Evolutionary conservation across 371 early-diverging fungal genomes (phyloP), one percentile per base, ranked within the genome.

Genomic region (Nematocida ironsii): DNA sequence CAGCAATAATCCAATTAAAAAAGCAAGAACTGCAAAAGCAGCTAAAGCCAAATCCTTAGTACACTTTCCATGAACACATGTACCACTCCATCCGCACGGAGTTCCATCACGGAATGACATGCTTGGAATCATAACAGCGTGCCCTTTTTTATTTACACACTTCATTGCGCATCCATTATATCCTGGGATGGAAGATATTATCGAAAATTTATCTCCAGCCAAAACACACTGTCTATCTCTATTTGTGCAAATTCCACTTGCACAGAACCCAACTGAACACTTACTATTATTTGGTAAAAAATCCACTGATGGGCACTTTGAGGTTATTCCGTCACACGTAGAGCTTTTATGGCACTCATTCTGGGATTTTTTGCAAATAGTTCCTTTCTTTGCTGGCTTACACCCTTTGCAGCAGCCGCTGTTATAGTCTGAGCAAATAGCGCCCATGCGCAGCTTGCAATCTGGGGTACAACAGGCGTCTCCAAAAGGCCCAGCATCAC

Each of bases 401-500:
- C 80, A 78, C 40, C 56, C 44, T n/a, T 44, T 5, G 80, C 80
- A 78, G 80, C 80, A 78, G 16, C 27, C 57, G 57, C 67, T 78
- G 69, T 78, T 78, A 4, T 20, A 39, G 40, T 78, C 80, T 33
- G 80, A 78, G 71, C 80, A 78, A 5, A 42, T 11, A 9, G 80
- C 80, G 16, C 58, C 71, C 9, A 62, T 20, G n/a, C 70, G 52
- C 25, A 78, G 69, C 69, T 69, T 78, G 72, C 80, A 78, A 3
- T 57, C 60, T 4, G 80, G 80, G 13, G 80, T 78, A 62, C 80
- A 78, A 71, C 80, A 78, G 18, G 33, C 56, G 4, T 78, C 80
- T 4, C 80, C 80, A 68, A 78, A 78, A 9, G 80, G 80, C 13
- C 80, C 80, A 9, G 71, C 80, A 70, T 78, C 80, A 57, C 80